Evolutionary conservation across 2,329 filamentous ascomycete genomes (phyloP).

Genomic region (Sodiomyces alkalinus): DNA sequence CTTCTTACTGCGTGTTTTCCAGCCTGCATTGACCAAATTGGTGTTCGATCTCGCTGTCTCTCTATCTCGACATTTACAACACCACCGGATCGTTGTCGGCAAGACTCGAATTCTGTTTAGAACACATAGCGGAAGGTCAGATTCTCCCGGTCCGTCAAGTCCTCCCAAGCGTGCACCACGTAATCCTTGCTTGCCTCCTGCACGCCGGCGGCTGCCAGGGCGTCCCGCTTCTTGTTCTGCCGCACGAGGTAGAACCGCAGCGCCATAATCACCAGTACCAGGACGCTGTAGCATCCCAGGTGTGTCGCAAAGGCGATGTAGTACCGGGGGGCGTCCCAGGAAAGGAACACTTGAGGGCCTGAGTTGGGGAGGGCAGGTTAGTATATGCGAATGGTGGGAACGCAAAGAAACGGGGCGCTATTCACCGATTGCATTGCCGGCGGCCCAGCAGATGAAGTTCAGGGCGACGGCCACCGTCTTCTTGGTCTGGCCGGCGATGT

Average conservation of each 20-base stretch:
- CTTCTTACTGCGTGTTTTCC: no score
- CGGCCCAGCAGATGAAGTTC: slow-evolving; percentile 56
- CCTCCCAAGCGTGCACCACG: slow-evolving; percentile 12
- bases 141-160: slow-evolving; percentile 4
- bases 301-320: slow-evolving; percentile 56
- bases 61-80: no score
- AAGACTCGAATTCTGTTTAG: no score
- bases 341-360: slow-evolving; percentile 50
- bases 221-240: slow-evolving; percentile 45
- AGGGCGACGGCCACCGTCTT: slow-evolving; percentile 52
- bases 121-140: slow-evolving; percentile 1
- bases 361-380: not conserved
- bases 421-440: slow-evolving; percentile 53
- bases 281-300: slow-evolving; percentile 49
- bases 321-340: slow-evolving; percentile 46
- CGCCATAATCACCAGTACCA: slow-evolving; percentile 40
- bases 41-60: no score
- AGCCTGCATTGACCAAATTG: no score
- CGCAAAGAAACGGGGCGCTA: no score
- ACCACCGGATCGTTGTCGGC: no score
- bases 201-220: slow-evolving; percentile 24
- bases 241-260: slow-evolving; percentile 41
- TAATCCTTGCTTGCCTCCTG: slow-evolving; percentile 22
- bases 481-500: slow-evolving; percentile 60
- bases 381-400: not conserved